phyloP scores from a whole-genome alignment of 805 yeast genomes.

The Nakazawaea ambrosiae region DNA sequence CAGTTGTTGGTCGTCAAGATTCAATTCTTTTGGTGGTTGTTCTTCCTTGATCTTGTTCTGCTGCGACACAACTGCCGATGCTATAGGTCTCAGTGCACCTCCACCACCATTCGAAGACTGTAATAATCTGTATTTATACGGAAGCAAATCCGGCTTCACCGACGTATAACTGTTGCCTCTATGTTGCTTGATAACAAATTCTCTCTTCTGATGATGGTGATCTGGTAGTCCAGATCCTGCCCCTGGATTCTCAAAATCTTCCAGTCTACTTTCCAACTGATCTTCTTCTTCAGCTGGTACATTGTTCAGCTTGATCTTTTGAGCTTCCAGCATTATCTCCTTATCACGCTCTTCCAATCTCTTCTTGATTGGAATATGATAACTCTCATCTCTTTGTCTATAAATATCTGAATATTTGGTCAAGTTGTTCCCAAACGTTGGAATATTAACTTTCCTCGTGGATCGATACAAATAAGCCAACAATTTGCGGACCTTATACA shows the following conservation, averaged over 20 bases:
- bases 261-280: too few species aligned
- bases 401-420: constrained; percentile 24
- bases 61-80: too few species aligned
- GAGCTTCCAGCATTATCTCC: not conserved
- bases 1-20: not conserved
- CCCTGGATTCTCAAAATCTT: not conserved
- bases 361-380: constrained; percentile 24
- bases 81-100: too few species aligned
- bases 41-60: not conserved
- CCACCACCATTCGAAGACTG: too few species aligned
- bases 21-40: not conserved
- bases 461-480: constrained; percentile 54
- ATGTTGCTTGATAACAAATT: constrained; percentile 2
- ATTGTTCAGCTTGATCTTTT: not conserved
- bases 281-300: not conserved
- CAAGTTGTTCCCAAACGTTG: constrained; percentile 28
- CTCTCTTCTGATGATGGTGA: constrained; percentile 2
- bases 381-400: constrained; percentile 25
- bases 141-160: constrained; percentile 1
- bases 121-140: constrained; percentile 10
- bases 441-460: constrained; percentile 34
- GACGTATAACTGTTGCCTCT: not conserved
- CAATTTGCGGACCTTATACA: constrained; percentile 55
- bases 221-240: not conserved
- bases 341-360: constrained; percentile 18